Base-by-base conservation (phyloP, 176 grass and related monocot species). In the Lolium rigidum region DNA sequence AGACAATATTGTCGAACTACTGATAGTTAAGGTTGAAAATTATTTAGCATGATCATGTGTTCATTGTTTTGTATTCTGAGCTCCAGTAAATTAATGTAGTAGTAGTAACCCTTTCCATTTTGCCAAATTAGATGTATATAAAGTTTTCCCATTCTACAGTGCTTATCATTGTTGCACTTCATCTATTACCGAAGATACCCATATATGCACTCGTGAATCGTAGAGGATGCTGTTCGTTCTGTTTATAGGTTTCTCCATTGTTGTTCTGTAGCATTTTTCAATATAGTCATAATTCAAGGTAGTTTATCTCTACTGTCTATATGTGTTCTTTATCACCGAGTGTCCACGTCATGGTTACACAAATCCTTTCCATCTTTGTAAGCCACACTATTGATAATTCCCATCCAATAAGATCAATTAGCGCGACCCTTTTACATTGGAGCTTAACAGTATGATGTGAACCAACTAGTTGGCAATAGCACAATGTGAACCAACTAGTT, bases 371-470 rank as follows among this genome's bases (percentile, higher is more conserved):
- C 24, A 35, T 51, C 16, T 35, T 25, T 26, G 26, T 39, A 65
- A 70, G 28, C 21, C 6, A 1, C 1, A 14, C 9, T 31, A 47
- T 14, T 14, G 10, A 61, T 74, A 41, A 24, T 72, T 58, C 22
- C 2, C 56, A 59, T 70, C 18, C 80, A 25, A 35, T 37, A 76
- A 55, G 26, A 55, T 26, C 49, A 37, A 1, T 49, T 39, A 77
- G 63, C 21, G 59, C 38, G 17, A 70, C 18, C 35, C 4, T 82
- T 18, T 56, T 60, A 66, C 64, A 60, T 73, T 82, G n/a, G 79
- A 68, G 24, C 12, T 17, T 81, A 63, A 48, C 20, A 10, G 14
- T 26, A 39, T 74, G 18, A 14, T 74, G 2, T 52, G 13, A 80
- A 81, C 59, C 20, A 20, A 66, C 5, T 55, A 46, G 24, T 43